These are phyloP conservation scores for Hemerocallis citrina DNA, from an alignment of 106 monocot species.

Conservation along the genomic window DNA sequence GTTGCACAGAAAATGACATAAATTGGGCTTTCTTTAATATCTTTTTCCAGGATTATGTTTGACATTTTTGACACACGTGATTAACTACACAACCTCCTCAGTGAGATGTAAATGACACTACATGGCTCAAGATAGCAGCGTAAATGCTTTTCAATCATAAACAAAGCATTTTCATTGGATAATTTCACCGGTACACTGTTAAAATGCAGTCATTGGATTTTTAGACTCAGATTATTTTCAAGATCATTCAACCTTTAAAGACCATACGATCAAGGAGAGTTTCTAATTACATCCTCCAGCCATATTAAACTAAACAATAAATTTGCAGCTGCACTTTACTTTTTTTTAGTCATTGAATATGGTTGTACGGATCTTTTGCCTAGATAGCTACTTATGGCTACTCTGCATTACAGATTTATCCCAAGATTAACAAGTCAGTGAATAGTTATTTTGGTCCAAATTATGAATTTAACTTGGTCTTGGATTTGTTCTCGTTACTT, in stretches of 20 bases:
- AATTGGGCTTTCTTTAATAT: too few species aligned
- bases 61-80: too few species aligned
- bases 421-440: background rate
- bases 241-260: background rate
- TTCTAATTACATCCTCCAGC: background rate
- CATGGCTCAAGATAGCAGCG: too few species aligned
- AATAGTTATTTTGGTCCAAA: background rate
- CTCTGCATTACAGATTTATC: background rate
- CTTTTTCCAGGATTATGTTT: too few species aligned
- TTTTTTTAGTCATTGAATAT: background rate
- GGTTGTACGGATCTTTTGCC: background rate
- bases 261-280: background rate
- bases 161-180: too few species aligned
- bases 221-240: background rate
- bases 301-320: background rate
- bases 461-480: background rate
- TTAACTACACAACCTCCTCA: too few species aligned
- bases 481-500: background rate
- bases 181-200: too few species aligned
- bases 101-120: too few species aligned
- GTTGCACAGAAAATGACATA: too few species aligned
- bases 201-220: too few species aligned
- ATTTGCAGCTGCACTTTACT: too few species aligned
- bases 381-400: background rate
- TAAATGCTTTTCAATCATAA: too few species aligned